These are phyloP conservation scores for Leishmania gerbilli DNA, from an alignment of 208 protist species.

Conservation along the genomic window DNA sequence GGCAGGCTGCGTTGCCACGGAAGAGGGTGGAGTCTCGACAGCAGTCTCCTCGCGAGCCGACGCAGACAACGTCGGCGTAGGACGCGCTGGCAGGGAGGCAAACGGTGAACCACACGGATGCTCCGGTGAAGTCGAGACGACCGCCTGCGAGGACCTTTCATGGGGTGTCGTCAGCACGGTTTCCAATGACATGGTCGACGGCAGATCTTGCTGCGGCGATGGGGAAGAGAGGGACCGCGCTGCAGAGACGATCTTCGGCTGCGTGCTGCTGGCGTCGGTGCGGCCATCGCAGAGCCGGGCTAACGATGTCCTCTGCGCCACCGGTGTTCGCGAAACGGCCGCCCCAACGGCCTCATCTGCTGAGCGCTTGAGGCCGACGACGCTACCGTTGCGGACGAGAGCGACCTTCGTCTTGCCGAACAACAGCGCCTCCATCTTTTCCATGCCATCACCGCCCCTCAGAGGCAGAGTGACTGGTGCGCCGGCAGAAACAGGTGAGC, in stretches of 20 bases:
- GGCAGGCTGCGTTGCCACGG: constrained; percentile 7
- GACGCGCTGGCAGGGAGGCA: constrained; percentile 9
- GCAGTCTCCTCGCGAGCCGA: not conserved
- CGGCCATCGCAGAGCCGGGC: not conserved
- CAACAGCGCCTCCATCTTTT: constrained; percentile 66
- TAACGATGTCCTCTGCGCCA: not conserved
- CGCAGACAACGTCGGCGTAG: not conserved
- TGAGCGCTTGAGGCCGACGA: not conserved
- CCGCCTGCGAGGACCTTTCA: not conserved
- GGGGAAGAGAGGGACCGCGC: constrained; percentile 7
- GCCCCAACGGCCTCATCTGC: not conserved
- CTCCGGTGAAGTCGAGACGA: not conserved
- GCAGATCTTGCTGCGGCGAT: not conserved
- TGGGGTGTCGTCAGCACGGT: not conserved
- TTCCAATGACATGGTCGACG: not conserved
- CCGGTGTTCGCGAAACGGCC: not conserved
- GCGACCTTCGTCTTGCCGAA: constrained; percentile 42
- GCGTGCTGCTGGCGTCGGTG: constrained; percentile 10
- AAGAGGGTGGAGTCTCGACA: not conserved
- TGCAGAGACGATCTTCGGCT: constrained; percentile 30
- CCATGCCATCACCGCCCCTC: constrained; percentile 68
- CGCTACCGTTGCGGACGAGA: constrained; percentile 9
- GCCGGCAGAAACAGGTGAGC: not conserved
- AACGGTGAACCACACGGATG: constrained; percentile 1
- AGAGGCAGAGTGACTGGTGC: not conserved